Percentiles rank a stretch among this genome's conserved stretches.
These are phyloP conservation scores for Ceratocystis smalleyi DNA, from an alignment of 2,329 filamentous ascomycete genomes.

Conservation along the genomic window DNA sequence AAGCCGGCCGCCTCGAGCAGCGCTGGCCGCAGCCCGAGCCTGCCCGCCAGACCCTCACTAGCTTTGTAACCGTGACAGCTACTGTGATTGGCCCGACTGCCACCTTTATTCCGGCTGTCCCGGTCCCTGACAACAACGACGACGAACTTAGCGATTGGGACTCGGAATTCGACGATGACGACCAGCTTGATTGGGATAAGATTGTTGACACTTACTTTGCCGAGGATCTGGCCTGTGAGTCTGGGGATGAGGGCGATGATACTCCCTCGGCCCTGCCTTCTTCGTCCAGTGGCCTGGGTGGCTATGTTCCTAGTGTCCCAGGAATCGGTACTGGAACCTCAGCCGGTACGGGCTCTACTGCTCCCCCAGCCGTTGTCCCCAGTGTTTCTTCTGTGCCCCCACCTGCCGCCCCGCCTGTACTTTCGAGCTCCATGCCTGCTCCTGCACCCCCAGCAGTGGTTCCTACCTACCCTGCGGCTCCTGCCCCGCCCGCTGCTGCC, in stretches of 20 bases:
- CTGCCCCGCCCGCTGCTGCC: neutral
- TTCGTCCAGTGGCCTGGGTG: neutral
- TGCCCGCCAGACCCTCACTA: neutral
- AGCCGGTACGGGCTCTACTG: neutral
- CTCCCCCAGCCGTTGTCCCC: neutral
- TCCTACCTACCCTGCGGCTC: neutral
- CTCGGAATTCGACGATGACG: constrained; percentile 12
- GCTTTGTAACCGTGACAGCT: neutral
- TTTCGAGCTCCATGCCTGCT: neutral
- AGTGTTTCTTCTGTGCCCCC: neutral
- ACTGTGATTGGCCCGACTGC: neutral
- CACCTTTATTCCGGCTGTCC: neutral
- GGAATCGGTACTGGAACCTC: neutral
- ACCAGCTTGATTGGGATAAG: constrained; percentile 9
- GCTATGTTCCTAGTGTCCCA: neutral
- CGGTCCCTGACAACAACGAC: neutral
- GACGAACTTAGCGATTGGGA: constrained; percentile 13
- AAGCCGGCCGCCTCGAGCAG: constrained; percentile 6
- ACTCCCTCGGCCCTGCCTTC: neutral
- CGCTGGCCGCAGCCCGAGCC: constrained; percentile 6
- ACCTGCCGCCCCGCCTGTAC: neutral
- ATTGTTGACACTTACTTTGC: neutral
- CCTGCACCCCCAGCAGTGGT: neutral
- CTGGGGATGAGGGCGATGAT: neutral
- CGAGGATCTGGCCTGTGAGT: constrained; percentile 7